These are phyloP conservation scores for Austroboletus novae-zelandiae DNA, from an alignment of 1,284 basidiomycete genomes.

Conservation along the genomic window DNA sequence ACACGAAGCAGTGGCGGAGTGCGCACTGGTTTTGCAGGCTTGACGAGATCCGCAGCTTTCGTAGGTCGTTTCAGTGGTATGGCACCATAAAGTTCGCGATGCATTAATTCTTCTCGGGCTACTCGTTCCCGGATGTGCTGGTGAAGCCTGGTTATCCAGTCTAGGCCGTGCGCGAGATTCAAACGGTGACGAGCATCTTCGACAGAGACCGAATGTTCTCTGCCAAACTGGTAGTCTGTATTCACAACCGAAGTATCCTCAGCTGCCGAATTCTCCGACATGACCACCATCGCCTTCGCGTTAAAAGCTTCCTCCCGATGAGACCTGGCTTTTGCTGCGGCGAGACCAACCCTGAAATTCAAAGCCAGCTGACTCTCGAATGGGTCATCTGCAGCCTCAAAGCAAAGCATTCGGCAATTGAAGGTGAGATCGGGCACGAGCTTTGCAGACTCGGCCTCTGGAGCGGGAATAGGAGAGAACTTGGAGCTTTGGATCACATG, in stretches of 20 bases:
- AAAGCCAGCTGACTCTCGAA: conserved; percentile 81
- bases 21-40: conserved; percentile 37
- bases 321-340: conserved; percentile 73
- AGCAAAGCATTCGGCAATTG: conserved; percentile 55
- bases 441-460: conserved; percentile 72
- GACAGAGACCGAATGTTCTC: conserved; percentile 64
- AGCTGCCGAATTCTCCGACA: conserved; percentile 34
- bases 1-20: conserved; percentile 77
- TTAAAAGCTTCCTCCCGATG: conserved; percentile 82
- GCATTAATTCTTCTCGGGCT: conserved; percentile 29
- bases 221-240: conserved; percentile 55
- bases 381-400: conserved; percentile 88
- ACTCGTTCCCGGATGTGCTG: conserved; percentile 37
- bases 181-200: conserved; percentile 76
- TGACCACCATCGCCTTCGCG: conserved; percentile 71
- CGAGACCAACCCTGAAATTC: conserved; percentile 75
- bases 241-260: conserved; percentile 18
- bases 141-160: conserved; percentile 68
- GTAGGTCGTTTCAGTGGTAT: conserved; percentile 29
- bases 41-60: conserved; percentile 33
- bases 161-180: conserved; percentile 71
- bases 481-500: conserved; percentile 46
- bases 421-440: conserved; percentile 65
- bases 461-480: conserved; percentile 50
- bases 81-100: conserved; percentile 36